These are phyloP conservation scores for Hypoxylon lenormandii DNA, from an alignment of 495 filamentous ascomycete species.

Conservation along the genomic window DNA sequence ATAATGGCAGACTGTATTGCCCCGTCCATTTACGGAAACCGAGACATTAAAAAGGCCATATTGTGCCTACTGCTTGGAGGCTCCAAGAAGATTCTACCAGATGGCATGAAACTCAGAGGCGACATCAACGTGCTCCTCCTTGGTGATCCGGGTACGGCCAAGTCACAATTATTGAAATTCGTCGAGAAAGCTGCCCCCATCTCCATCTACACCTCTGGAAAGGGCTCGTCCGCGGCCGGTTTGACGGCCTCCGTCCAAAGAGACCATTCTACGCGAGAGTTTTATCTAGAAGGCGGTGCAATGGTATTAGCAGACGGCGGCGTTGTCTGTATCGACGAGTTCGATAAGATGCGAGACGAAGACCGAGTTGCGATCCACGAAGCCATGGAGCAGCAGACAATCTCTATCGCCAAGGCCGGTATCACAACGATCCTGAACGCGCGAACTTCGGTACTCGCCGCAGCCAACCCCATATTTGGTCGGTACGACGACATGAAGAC, in stretches of 20 bases:
- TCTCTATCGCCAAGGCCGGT: constrained; percentile 98
- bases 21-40: constrained; percentile 95
- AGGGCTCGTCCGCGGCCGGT: constrained; percentile 98
- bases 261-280: constrained; percentile 90
- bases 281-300: constrained; percentile 97
- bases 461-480: constrained; percentile 97
- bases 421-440: constrained; percentile 99
- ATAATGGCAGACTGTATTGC: constrained; percentile 92
- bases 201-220: constrained; percentile 98
- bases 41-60: constrained; percentile 99
- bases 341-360: constrained; percentile 99
- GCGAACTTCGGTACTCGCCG: constrained; percentile 91
- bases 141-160: constrained; percentile 97
- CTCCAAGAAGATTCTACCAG: constrained; percentile 97
- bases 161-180: constrained; percentile 97
- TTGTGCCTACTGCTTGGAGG: constrained; percentile 93
- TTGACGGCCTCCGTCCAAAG: constrained; percentile 97
- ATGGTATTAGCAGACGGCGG: constrained; percentile 99
- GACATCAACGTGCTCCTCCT: constrained; percentile 98
- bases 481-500: constrained; percentile 98
- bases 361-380: constrained; percentile 99
- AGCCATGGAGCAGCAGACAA: constrained; percentile 99
- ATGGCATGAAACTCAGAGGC: constrained; percentile 97
- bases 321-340: constrained; percentile 99
- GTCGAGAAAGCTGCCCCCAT: constrained; percentile 97